Percentiles rank a stretch among this genome's conserved stretches.
Evolutionary conservation across 306 rosid genomes (phyloP).

Genomic region (Malus fusca): DNA sequence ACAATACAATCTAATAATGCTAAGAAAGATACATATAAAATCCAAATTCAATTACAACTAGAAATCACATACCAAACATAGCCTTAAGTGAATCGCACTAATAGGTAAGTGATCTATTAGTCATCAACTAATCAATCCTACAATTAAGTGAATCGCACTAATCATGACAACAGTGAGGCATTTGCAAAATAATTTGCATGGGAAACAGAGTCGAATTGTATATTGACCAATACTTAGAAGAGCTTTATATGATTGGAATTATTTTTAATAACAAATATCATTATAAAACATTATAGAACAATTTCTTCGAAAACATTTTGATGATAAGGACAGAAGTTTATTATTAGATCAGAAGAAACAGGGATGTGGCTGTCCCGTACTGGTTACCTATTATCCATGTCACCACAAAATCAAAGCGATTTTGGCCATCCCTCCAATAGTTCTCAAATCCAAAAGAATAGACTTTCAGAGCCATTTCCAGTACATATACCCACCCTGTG

Average conservation of each 20-base stretch:
- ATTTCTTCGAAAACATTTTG: background rate
- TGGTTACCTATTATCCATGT: slow-evolving; percentile 74
- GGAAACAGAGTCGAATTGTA: background rate
- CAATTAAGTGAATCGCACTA: background rate
- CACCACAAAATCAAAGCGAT: slow-evolving; percentile 80
- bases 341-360: background rate
- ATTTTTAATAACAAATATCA: background rate
- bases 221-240: background rate
- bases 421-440: slow-evolving; percentile 96
- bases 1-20: background rate
- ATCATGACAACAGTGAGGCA: background rate
- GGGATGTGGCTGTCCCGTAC: slow-evolving; percentile 3
- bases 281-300: background rate
- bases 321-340: background rate
- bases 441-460: slow-evolving; percentile 79
- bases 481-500: slow-evolving; percentile 87
- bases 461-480: slow-evolving; percentile 83
- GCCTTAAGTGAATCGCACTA: background rate
- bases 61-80: background rate
- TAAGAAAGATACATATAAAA: background rate
- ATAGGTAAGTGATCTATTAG: no score
- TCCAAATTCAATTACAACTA: background rate
- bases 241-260: background rate
- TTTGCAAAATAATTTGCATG: background rate
- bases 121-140: background rate